Percentiles rank a stretch among this genome's conserved stretches.
phyloP scores from a whole-genome alignment of 2,329 filamentous ascomycete genomes.

The Beauveria rudraprayagi region DNA sequence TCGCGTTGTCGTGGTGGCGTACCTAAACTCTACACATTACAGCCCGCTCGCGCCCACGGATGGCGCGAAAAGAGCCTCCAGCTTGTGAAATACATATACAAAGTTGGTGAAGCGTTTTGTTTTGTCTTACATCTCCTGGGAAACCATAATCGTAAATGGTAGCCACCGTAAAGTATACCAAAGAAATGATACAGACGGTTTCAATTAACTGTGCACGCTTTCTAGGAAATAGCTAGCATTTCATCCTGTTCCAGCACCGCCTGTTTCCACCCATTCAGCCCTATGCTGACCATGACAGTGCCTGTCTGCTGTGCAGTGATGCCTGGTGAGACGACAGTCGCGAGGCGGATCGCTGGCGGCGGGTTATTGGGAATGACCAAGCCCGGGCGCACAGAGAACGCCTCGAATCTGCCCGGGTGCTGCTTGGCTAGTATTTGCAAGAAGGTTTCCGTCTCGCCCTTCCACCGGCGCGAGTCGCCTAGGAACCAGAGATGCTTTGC shows the following conservation, averaged over 20 bases:
- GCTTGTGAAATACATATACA: background rate
- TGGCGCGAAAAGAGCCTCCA: background rate
- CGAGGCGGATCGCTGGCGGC: slow-evolving; percentile 19
- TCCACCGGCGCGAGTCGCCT: slow-evolving; percentile 28
- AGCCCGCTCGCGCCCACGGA: background rate
- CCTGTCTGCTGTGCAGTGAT: slow-evolving; percentile 30
- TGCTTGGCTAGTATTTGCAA: slow-evolving; percentile 30
- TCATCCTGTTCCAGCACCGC: slow-evolving; percentile 27
- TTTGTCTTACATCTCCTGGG: no score
- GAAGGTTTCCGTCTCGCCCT: slow-evolving; percentile 31
- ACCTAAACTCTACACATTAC: background rate
- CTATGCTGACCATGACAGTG: slow-evolving; percentile 28
- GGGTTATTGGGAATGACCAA: slow-evolving; percentile 22
- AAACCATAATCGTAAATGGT: background rate
- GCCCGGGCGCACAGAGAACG: slow-evolving; percentile 30
- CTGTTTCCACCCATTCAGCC: slow-evolving; percentile 27
- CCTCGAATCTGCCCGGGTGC: slow-evolving; percentile 24
- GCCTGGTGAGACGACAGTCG: slow-evolving; percentile 21
- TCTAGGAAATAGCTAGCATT: background rate
- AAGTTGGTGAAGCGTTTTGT: background rate
- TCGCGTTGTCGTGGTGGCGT: background rate
- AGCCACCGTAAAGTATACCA: background rate
- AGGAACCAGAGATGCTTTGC: slow-evolving; percentile 28
- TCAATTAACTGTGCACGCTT: no score
- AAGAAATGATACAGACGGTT: background rate